A percentile compares a stretch with the other conserved stretches of the same genome.
Evolutionary conservation across 2,329 filamentous ascomycete species (phyloP).

Genomic region (Gnomoniopsis sp.): DNA sequence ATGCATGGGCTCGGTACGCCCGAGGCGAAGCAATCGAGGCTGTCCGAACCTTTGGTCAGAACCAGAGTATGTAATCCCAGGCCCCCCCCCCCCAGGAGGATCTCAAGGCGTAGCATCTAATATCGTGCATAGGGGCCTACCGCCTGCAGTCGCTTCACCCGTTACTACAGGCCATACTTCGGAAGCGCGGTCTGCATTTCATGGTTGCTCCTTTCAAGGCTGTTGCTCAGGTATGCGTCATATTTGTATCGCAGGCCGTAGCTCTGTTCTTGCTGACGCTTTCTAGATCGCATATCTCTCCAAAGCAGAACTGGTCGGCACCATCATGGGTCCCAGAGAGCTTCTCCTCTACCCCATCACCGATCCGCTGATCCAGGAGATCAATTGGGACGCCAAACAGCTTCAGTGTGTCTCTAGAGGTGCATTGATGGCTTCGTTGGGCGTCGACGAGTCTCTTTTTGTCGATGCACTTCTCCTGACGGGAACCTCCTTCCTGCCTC

Average conservation of each 20-base stretch:
- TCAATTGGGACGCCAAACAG: slow-evolving; percentile 66
- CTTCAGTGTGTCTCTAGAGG: slow-evolving; percentile 65
- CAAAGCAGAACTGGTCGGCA: slow-evolving; percentile 56
- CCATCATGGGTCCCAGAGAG: slow-evolving; percentile 80
- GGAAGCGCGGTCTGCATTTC: slow-evolving; percentile 67
- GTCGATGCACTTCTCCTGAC: slow-evolving; percentile 80
- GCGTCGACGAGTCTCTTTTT: slow-evolving; percentile 68
- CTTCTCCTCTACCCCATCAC: slow-evolving; percentile 81
- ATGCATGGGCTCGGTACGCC: slow-evolving; percentile 86
- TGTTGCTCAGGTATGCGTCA: slow-evolving; percentile 69
- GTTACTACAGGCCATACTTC: slow-evolving; percentile 71
- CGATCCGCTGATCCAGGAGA: slow-evolving; percentile 63
- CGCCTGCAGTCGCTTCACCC: slow-evolving; percentile 70
- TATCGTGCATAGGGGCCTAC: slow-evolving; percentile 58
- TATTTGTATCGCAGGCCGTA: background rate
- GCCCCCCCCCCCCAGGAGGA: too few relatives aligned
- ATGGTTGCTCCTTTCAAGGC: slow-evolving; percentile 85
- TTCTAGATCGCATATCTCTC: slow-evolving; percentile 63
- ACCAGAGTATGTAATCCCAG: slow-evolving; percentile 56
- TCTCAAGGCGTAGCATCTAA: slow-evolving; percentile 14
- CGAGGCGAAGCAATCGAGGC: slow-evolving; percentile 74
- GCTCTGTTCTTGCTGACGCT: background rate
- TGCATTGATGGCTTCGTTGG: slow-evolving; percentile 65
- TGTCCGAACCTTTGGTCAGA: slow-evolving; percentile 77
- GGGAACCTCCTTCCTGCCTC: slow-evolving; percentile 74